A percentile compares a stretch with the other conserved stretches of the same genome.
phyloP scores from a whole-genome alignment of 371 early-diverging fungal genomes.

The Syncephalis plumigaleata region DNA sequence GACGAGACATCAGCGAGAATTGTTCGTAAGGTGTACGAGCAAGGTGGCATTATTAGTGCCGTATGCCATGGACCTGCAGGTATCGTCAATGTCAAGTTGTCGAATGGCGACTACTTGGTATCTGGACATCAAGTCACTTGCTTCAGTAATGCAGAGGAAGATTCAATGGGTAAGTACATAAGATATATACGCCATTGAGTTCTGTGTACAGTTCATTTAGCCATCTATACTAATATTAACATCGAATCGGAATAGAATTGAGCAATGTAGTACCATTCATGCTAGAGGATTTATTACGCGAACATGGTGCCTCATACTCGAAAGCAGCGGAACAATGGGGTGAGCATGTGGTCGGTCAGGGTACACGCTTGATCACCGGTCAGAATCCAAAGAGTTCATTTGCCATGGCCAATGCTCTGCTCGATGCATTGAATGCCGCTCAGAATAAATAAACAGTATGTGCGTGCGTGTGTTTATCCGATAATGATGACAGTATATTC shows the following conservation, averaged over 20 bases:
- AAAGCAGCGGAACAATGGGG: slow-evolving; percentile 17
- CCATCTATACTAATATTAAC: slow-evolving; percentile 4
- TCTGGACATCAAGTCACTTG: slow-evolving; percentile 21
- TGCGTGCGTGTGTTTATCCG: too few species aligned
- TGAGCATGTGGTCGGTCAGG: slow-evolving; percentile 16
- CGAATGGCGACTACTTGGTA: slow-evolving; percentile 15
- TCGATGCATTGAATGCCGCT: slow-evolving; percentile 6
- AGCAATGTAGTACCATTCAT: slow-evolving; percentile 9
- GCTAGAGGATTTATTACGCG: slow-evolving; percentile 15
- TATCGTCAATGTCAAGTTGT: slow-evolving; percentile 17
- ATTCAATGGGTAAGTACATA: slow-evolving; percentile 9
- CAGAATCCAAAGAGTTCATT: slow-evolving; percentile 18
- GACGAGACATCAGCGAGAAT: slow-evolving; percentile 13
- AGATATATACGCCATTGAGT: too few species aligned
- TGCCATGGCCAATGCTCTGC: slow-evolving; percentile 12
- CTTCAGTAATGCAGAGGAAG: slow-evolving; percentile 24
- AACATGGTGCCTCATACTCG: slow-evolving; percentile 15
- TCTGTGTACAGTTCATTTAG: too few species aligned
- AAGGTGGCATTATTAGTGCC: slow-evolving; percentile 17
- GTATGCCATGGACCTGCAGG: slow-evolving; percentile 28
- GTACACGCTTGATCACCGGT: slow-evolving; percentile 22
- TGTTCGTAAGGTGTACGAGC: slow-evolving; percentile 14
- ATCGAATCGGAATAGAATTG: slow-evolving; percentile 1
- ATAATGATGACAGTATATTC: too few species aligned
- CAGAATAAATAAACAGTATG: too few species aligned